Evolutionary conservation across 2,329 filamentous ascomycete species (phyloP), one percentile per base, ranked within the genome.

Genomic region (Claviceps lovelessii): DNA sequence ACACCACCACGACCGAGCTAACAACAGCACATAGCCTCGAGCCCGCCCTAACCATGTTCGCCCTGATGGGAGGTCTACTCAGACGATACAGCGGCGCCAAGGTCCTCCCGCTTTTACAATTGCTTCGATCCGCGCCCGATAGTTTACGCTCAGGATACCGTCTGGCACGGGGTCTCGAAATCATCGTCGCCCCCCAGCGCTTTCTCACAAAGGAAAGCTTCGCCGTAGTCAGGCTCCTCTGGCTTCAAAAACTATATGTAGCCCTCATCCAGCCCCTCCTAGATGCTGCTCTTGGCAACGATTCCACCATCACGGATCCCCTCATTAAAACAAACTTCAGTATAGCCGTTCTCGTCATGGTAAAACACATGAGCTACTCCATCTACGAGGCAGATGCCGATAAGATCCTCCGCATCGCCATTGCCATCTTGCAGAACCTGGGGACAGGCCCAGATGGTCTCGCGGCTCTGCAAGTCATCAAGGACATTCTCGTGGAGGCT

Each of bases 371-470:
- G 55, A 66, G 65, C 19, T 78, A 75, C 53, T 62, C 70, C 2
- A 71, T 79, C 19, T 82, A 79, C 62, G 72, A 78, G 47, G 72
- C 74, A 17, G 78, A 82, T 51, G 65, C 72, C 0, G 69, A 69
- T 4, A 63, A 66, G 37, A 68, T 81, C 6, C 65, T 79, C 3
- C 72, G 75, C 9, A 67, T 80, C 17, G 70, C 75, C 6, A 73
- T 82, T 37, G 71, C 71, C 0, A 70, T 73, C 0, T 66, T 78
- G 6, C 70, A 71, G 54, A 74, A 67, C 19, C 66, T 73, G 9
- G 67, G 69, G 4, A 57, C 66, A 13, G 70, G 70, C 5, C 63
- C 67, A 1, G 77, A 80, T 56, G 72, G 73, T 15, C 67, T 72
- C 44, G 70, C 73, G 0, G 75, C 76, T 0, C 69, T 81, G 2